Evolutionary conservation across 2,329 filamentous ascomycete genomes (phyloP).

Genomic region (Talaromyces sp.): DNA sequence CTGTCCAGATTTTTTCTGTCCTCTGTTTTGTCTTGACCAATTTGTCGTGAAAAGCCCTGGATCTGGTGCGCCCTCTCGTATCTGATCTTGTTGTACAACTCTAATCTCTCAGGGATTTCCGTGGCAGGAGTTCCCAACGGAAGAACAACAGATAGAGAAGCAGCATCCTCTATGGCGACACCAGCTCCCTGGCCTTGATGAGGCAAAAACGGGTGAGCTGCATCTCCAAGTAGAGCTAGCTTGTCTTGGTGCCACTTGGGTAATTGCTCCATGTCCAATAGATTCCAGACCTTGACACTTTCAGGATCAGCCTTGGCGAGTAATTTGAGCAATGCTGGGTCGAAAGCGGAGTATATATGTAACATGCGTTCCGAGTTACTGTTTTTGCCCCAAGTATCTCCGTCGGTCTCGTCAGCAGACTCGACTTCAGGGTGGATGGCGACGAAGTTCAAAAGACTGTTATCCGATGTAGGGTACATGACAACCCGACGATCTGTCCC

Average conservation of each 20-base stretch:
- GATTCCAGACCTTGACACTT: conserved; percentile 52
- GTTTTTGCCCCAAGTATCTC: conserved; percentile 16
- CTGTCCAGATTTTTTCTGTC: conserved; percentile 5
- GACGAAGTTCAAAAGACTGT: conserved; percentile 47
- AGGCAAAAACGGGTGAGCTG: conserved; percentile 63
- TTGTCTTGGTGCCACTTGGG: conserved; percentile 50
- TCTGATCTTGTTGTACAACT: conserved; percentile 51
- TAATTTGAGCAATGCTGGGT: conserved; percentile 31
- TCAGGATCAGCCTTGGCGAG: conserved; percentile 38
- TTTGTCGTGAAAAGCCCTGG: conserved; percentile 53
- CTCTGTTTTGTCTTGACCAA: conserved; percentile 41
- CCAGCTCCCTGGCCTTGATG: conserved; percentile 59
- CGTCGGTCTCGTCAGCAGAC: conserved; percentile 28
- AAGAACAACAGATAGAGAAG: conserved; percentile 53
- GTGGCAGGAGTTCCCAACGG: conserved; percentile 29
- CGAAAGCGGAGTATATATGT: conserved; percentile 27
- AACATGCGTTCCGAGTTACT: neutral
- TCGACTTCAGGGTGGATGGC: conserved; percentile 47
- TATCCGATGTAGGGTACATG: conserved; percentile 44
- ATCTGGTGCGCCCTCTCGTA: conserved; percentile 53
- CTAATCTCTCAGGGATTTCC: conserved; percentile 1
- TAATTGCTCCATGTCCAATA: conserved; percentile 58
- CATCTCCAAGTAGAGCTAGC: conserved; percentile 59
- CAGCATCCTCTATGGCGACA: conserved; percentile 63
- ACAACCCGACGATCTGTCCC: conserved; percentile 40